Evolutionary conservation across 768 basidiomycete species (phyloP).

Genomic region (Botryobasidium botryosum): DNA sequence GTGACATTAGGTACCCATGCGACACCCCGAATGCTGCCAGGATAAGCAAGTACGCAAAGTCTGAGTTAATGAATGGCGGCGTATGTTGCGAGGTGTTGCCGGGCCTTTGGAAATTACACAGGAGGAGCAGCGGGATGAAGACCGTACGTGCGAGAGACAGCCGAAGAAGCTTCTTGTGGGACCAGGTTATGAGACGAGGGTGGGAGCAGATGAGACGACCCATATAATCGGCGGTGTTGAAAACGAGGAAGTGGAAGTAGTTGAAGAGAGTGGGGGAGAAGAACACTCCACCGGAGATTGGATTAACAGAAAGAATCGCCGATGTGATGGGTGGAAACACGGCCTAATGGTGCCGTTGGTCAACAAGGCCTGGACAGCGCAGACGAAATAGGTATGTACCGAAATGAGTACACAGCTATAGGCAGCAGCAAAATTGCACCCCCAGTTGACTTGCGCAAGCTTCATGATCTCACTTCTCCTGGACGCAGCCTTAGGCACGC

Average conservation of each 20-base stretch:
- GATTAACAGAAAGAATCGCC: constrained; percentile 50
- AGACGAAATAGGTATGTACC: constrained; percentile 27
- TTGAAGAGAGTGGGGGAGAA: constrained; percentile 71
- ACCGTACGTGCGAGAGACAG: constrained; percentile 55
- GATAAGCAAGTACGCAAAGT: constrained; percentile 56
- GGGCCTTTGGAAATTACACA: constrained; percentile 60
- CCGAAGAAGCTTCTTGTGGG: constrained; percentile 38
- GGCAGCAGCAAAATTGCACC: constrained; percentile 54
- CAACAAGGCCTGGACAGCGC: not conserved
- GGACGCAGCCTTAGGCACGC: too few relatives aligned
- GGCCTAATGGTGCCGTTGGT: constrained; percentile 29
- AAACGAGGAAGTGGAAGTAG: constrained; percentile 58
- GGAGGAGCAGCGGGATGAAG: constrained; percentile 75
- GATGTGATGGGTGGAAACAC: constrained; percentile 79
- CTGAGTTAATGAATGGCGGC: constrained; percentile 45
- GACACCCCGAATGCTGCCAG: constrained; percentile 54
- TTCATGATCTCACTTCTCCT: constrained; percentile 17
- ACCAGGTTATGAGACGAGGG: constrained; percentile 51
- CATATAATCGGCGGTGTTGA: constrained; percentile 53
- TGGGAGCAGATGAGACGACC: constrained; percentile 55
- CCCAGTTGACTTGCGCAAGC: constrained; percentile 33
- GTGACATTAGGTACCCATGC: constrained; percentile 64
- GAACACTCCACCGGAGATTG: constrained; percentile 20
- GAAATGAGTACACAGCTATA: constrained; percentile 68
- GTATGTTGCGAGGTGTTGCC: too few relatives aligned